Conservation (phyloP, 306 rosid species). For the Alnus glutinosa region DNA sequence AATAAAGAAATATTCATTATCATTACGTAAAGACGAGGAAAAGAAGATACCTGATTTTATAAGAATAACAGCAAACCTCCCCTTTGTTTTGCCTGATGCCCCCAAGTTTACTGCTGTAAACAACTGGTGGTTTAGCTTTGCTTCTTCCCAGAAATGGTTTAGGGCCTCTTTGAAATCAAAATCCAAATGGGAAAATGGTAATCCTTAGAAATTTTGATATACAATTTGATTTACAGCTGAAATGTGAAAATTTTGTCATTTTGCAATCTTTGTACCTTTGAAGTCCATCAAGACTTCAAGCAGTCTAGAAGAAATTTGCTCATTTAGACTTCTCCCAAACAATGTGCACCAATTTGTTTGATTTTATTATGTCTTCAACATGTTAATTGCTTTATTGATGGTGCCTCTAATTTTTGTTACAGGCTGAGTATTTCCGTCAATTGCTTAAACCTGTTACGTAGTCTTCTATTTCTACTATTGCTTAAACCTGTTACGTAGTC, state of each 20-base stretch:
- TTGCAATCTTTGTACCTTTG: neutral
- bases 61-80: neutral
- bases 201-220: neutral
- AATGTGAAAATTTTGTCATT: neutral
- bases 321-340: neutral
- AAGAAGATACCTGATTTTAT: neutral
- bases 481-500: constrained; percentile 65
- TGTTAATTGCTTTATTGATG: neutral
- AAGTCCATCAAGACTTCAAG: neutral
- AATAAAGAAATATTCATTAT: neutral
- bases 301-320: neutral
- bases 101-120: neutral
- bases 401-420: constrained; percentile 34
- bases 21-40: neutral
- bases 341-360: neutral
- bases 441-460: constrained; percentile 99
- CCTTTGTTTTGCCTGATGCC: neutral
- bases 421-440: constrained; percentile 98
- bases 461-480: constrained; percentile 30
- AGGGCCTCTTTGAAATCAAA: neutral
- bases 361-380: constrained; percentile 1
- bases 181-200: neutral
- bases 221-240: neutral
- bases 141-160: neutral
- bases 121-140: neutral